Conservation (phyloP, 805 yeast genomes). For the Grigorovia jiainica region DNA sequence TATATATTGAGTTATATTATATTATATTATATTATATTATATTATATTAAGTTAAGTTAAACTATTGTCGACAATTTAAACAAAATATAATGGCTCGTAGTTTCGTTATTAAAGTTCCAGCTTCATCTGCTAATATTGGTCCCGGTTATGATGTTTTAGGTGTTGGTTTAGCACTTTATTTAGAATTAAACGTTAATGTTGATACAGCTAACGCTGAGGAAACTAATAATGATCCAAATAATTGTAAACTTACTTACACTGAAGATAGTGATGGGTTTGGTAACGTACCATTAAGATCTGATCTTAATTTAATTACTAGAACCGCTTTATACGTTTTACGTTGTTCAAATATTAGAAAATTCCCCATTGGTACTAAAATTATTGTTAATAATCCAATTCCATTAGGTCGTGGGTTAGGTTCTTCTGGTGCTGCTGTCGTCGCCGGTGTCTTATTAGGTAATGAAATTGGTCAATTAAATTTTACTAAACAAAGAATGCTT, state of each 20-base stretch:
- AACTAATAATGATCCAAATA: constrained; percentile 53
- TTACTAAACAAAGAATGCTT: constrained; percentile 71
- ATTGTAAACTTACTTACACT: constrained; percentile 61
- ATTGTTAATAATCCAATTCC: constrained; percentile 89
- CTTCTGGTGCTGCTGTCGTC: constrained; percentile 97
- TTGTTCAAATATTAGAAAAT: constrained; percentile 63
- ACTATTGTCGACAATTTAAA: too few relatives aligned
- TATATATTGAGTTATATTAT: too few relatives aligned
- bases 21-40: too few relatives aligned
- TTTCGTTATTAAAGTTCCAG: constrained; percentile 72
- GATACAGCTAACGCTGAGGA: constrained; percentile 40
- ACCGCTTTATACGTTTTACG: constrained; percentile 88
- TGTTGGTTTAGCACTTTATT: constrained; percentile 68
- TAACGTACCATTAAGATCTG: constrained; percentile 69
- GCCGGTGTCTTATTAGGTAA: constrained; percentile 91
- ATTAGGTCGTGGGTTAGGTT: constrained; percentile 92
- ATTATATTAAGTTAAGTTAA: too few relatives aligned
- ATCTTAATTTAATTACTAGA: constrained; percentile 77
- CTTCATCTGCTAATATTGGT: constrained; percentile 96
- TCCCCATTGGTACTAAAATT: constrained; percentile 77
- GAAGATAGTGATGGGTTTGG: constrained; percentile 68
- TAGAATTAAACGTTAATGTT: constrained; percentile 59
- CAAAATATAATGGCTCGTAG: constrained; percentile 43
- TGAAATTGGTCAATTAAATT: constrained; percentile 64
- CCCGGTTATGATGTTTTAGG: constrained; percentile 98